Evolutionary conservation across 2,329 filamentous ascomycete genomes (phyloP), one percentile per base, ranked within the genome.

Genomic region (Talaromyces sp.): DNA sequence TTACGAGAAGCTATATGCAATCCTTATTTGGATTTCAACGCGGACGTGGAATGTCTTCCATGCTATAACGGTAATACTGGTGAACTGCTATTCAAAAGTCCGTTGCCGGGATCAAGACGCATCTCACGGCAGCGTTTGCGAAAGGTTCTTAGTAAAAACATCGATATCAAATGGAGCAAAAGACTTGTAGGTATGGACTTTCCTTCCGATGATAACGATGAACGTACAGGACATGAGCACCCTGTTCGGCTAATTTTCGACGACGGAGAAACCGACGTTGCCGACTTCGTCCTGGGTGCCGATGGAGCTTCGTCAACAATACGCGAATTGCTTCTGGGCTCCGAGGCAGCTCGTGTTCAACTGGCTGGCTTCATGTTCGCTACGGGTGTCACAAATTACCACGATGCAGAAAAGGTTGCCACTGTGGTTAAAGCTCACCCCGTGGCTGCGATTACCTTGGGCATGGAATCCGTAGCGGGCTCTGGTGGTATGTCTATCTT

Each of bases 11-110:
- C 56, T 9, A 53, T 58, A n/a, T 58, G 56, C 39, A 58, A 58
- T 25, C 56, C 56, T 5, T 31, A 58, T 39, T 40, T 58, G 13
- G 31, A 45, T 28, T 58, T 58, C 22, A 53, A 46, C 22, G 17
- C 19, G 11, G 48, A 58, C 5, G 40, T 39, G 25, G 56, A 58
- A 28, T 58, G 56, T 6, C 37, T 58, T 7, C 56, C 56, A 17
- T 53, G 48, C 39, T 58, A 58, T 31, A 53, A 58, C 36, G 56
- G 56, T 15, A 53, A 39, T n/a, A 58, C 56, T 2, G 56, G 56
- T 17, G 56, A 58, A 9, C n/a, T 58, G 9, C 48, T 58, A 5
- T 58, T 58, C 33, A 58, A 53, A 21, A 58, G 56, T 10, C 39
- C 56, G 15, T 15, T 58, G 8, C 56, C 48, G n/a, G 56, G 48